Conservation (phyloP, 176 grass and related monocot genomes). For the Aegilops tauschii region DNA sequence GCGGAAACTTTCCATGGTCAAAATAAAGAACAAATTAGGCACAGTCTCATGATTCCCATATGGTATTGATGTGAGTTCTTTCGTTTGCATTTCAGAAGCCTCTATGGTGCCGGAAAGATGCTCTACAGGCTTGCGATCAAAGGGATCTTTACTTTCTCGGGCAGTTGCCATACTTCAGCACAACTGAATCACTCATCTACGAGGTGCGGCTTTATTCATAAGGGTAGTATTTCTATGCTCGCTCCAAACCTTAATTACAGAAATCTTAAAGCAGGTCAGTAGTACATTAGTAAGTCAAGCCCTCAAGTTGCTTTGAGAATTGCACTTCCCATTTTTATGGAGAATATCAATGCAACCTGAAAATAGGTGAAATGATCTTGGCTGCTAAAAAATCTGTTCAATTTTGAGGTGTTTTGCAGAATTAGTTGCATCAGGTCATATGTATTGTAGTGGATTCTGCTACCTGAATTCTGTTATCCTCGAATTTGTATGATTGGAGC, state of each 20-base stretch:
- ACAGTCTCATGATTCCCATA: background rate
- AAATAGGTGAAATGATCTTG: background rate
- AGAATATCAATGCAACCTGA: background rate
- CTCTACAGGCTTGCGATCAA: slow-evolving; percentile 59
- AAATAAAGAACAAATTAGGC: background rate
- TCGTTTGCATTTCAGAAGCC: slow-evolving; percentile 64
- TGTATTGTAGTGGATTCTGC: background rate
- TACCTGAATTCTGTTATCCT: slow-evolving; percentile 12
- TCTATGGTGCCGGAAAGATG: slow-evolving; percentile 75
- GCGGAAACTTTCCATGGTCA: background rate
- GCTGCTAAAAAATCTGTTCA: background rate
- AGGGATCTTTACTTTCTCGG: slow-evolving; percentile 88
- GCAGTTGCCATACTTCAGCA: slow-evolving; percentile 77
- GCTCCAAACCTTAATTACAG: slow-evolving; percentile 6
- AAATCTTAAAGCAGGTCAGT: slow-evolving; percentile 9
- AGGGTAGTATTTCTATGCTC: slow-evolving; percentile 23
- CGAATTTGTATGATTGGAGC: slow-evolving; percentile 6
- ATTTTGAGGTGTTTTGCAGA: background rate
- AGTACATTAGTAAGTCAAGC: background rate
- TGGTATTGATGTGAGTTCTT: slow-evolving; percentile 1
- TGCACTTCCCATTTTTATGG: background rate
- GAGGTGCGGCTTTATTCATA: slow-evolving; percentile 56
- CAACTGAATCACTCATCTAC: slow-evolving; percentile 64
- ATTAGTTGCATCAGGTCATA: slow-evolving; percentile 3
- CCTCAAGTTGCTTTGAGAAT: slow-evolving; percentile 1